Evolutionary conservation across 129 eudicot species (phyloP).

Genomic region (Solidago caesia): DNA sequence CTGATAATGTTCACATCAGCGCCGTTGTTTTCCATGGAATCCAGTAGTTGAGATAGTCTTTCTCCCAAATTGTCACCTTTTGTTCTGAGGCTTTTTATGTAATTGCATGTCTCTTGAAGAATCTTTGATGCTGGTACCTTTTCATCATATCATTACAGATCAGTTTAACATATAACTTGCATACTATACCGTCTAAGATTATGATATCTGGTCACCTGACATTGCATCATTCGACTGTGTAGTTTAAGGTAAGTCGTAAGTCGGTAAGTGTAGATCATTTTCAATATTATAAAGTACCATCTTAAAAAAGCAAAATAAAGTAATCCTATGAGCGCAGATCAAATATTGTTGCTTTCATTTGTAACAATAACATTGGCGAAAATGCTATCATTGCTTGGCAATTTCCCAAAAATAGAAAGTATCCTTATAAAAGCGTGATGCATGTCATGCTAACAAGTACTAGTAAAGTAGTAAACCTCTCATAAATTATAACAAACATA

Average conservation of each 20-base stretch:
- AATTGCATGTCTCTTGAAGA: constrained; percentile 55
- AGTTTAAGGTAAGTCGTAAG: not conserved
- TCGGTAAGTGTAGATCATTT: not conserved
- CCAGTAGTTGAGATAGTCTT: constrained; percentile 44
- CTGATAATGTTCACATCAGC: constrained; percentile 44
- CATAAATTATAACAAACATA: constrained; percentile 21
- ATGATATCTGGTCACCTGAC: not conserved
- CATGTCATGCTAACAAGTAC: not conserved
- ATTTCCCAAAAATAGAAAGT: not conserved
- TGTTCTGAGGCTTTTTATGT: constrained; percentile 55
- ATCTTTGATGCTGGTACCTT: constrained; percentile 48
- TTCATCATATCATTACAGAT: constrained; percentile 8
- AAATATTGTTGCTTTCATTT: not conserved
- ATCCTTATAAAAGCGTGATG: not conserved
- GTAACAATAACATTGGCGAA: not conserved
- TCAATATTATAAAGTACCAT: not conserved
- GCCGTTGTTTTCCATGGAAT: constrained; percentile 39
- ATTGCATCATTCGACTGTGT: not conserved
- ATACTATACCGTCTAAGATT: not conserved
- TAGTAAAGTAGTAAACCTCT: not conserved
- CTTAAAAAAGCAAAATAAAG: not conserved
- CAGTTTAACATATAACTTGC: not conserved
- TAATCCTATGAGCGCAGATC: not conserved
- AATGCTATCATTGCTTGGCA: not conserved
- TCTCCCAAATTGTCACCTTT: constrained; percentile 51